Base-by-base conservation (phyloP, 371 early-diverging fungal genomes). In the Mucor mucedo region DNA sequence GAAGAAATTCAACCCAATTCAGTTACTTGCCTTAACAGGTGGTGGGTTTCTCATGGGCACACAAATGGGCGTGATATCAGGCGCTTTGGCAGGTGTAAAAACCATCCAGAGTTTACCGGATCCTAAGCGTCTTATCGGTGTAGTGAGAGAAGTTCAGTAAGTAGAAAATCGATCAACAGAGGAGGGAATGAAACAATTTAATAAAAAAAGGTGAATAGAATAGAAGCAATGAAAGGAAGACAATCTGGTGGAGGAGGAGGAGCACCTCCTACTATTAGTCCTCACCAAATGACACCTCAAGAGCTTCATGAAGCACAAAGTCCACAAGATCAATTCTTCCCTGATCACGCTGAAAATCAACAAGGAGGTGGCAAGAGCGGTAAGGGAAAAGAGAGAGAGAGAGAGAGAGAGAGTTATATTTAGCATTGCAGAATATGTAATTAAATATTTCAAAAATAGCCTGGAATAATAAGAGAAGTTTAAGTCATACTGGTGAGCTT, bases 41-140 rank as follows among this genome's bases (percentile, higher is more conserved):
- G 75, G 78, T 61, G 78, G 78, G 1, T 78, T 82, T 52, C 44
- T 82, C 6, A 62, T 82, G 47, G 83, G 80, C 14, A 71, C 78
- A 13, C 83, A 82, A 66, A 68, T 78, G 55, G 83, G 83, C n/a
- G 52, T 78, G 9, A 59, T 79, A n/a, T 66, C 83, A 0, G 83
- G 83, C 11, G 71, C 75, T 13, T 53, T 78, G 27, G 70, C 80
- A 11, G 78, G 78, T 39, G 70, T 76, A n/a, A 69, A 65, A 11
- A 66, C 76, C 4, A 79, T 82, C 40, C 76, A 79, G 30, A 44
- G 66, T 4, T 52, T 79, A 35, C 80, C 79, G 4, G 66, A 78
- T 52, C 72, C 80, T 53, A 72, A 82, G 55, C 68, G 78, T 16
- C 53, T 82, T 9, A 69, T 76, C 8, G 66, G 73, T 44, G 62